Evolutionary conservation across 1,284 basidiomycete genomes (phyloP).

Genomic region (Boletus semigastroideus): DNA sequence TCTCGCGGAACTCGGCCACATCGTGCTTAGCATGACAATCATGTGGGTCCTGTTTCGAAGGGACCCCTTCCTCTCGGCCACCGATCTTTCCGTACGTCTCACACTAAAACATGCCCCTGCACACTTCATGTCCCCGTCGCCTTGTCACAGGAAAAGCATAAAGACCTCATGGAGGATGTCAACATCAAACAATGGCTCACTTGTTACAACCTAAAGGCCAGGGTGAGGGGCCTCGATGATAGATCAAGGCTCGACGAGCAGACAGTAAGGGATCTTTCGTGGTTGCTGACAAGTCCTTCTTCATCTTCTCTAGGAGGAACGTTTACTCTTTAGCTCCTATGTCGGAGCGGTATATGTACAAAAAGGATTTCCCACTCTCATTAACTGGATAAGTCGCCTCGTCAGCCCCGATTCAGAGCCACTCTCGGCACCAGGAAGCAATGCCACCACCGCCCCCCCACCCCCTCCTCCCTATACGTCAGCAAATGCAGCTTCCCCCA

Average conservation of each 20-base stretch:
- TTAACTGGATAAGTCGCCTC: slow-evolving; percentile 49
- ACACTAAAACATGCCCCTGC: not conserved
- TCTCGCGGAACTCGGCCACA: slow-evolving; percentile 47
- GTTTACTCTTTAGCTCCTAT: slow-evolving; percentile 48
- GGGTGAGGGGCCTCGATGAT: slow-evolving; percentile 38
- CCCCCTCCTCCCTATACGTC: slow-evolving; percentile 26
- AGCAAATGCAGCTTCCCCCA: slow-evolving; percentile 15
- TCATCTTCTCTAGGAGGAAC: slow-evolving; percentile 42
- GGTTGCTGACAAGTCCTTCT: not conserved
- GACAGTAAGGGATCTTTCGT: slow-evolving; percentile 29
- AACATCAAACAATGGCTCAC: slow-evolving; percentile 44
- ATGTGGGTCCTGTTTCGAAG: slow-evolving; percentile 44
- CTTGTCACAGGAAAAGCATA: slow-evolving; percentile 29
- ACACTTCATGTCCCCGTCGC: not conserved
- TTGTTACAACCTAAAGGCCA: slow-evolving; percentile 41
- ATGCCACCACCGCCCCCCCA: slow-evolving; percentile 9
- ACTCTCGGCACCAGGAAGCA: slow-evolving; percentile 33
- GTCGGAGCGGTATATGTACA: slow-evolving; percentile 51
- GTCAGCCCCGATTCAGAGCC: slow-evolving; percentile 43
- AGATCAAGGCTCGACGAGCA: slow-evolving; percentile 33
- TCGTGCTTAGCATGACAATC: slow-evolving; percentile 43
- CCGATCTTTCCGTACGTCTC: slow-evolving; percentile 41
- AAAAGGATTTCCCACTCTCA: slow-evolving; percentile 40
- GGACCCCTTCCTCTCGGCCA: slow-evolving; percentile 39
- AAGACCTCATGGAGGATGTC: slow-evolving; percentile 28